phyloP scores from a whole-genome alignment of 768 basidiomycete species.

The Podaxis sp. region DNA sequence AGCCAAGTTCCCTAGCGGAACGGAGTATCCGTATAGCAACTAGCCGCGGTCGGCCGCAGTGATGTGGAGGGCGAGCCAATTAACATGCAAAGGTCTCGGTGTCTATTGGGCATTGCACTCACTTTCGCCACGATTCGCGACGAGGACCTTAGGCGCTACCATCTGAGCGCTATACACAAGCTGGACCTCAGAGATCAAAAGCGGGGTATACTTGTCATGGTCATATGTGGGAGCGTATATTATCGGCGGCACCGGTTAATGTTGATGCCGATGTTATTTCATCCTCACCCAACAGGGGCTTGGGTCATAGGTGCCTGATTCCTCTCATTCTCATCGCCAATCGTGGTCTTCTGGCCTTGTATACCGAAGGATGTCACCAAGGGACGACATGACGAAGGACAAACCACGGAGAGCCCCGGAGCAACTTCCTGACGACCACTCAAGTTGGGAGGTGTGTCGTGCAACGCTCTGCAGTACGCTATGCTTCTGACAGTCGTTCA shows the following conservation, averaged over 20 bases:
- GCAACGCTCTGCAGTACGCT: neutral
- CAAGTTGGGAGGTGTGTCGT: slow-evolving; percentile 32
- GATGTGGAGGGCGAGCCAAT: slow-evolving; percentile 13
- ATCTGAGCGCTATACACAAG: neutral
- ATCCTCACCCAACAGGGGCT: neutral
- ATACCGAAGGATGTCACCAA: slow-evolving; percentile 5
- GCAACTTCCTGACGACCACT: slow-evolving; percentile 20
- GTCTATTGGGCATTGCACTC: slow-evolving; percentile 23
- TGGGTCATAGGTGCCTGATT: neutral
- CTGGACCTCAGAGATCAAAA: neutral
- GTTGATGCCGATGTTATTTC: slow-evolving; percentile 16
- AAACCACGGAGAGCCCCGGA: neutral
- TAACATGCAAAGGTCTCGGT: slow-evolving; percentile 22
- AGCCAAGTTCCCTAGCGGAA: slow-evolving; percentile 81
- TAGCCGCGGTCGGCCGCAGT: slow-evolving; percentile 22
- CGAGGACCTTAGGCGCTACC: slow-evolving; percentile 62
- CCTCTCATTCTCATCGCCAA: neutral
- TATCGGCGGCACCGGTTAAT: slow-evolving; percentile 15
- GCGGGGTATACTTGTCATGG: neutral
- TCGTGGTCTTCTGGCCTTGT: neutral
- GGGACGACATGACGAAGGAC: neutral
- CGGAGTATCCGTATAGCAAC: slow-evolving; percentile 91
- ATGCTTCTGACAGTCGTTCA: neutral
- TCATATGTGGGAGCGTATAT: neutral
- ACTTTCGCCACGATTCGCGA: slow-evolving; percentile 76